phyloP scores from a whole-genome alignment of 2,329 filamentous ascomycete genomes.

The Berkeleyomyces rouxiae region DNA sequence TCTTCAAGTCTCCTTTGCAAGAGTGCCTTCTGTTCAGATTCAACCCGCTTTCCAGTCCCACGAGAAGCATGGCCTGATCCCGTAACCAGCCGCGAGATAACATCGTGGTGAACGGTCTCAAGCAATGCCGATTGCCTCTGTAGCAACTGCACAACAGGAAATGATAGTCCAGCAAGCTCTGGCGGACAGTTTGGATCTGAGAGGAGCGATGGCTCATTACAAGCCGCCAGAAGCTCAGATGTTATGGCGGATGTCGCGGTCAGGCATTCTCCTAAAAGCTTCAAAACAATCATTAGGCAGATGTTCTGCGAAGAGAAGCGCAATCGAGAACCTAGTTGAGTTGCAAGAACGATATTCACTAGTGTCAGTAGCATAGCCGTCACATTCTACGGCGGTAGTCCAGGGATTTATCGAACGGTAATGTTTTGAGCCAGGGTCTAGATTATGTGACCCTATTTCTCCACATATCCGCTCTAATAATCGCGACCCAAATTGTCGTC shows the following conservation, averaged over 20 bases:
- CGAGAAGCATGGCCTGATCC: background rate
- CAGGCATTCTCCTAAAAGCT: background rate
- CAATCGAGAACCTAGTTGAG: background rate
- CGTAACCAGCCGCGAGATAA: background rate
- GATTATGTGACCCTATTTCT: too few relatives aligned
- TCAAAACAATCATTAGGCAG: background rate
- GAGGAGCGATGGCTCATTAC: slow-evolving; percentile 1
- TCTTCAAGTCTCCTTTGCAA: slow-evolving; percentile 7
- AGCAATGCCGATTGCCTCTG: slow-evolving; percentile 7
- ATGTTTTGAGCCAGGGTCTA: too few relatives aligned
- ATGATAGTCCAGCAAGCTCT: slow-evolving; percentile 7
- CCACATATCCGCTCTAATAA: too few relatives aligned
- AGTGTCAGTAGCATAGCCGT: too few relatives aligned
- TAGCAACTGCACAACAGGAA: slow-evolving; percentile 6
- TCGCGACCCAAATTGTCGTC: too few relatives aligned
- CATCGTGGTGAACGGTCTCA: background rate
- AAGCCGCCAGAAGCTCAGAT: slow-evolving; percentile 1
- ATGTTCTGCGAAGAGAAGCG: background rate
- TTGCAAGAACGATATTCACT: too few relatives aligned
- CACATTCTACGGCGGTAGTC: too few relatives aligned
- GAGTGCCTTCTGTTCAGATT: background rate
- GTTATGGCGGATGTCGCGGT: background rate
- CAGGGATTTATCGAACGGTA: too few relatives aligned
- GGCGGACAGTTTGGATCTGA: background rate
- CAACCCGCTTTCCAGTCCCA: background rate